phyloP scores from a whole-genome alignment of 2,329 filamentous ascomycete genomes.

The Hypoxylon sp. region DNA sequence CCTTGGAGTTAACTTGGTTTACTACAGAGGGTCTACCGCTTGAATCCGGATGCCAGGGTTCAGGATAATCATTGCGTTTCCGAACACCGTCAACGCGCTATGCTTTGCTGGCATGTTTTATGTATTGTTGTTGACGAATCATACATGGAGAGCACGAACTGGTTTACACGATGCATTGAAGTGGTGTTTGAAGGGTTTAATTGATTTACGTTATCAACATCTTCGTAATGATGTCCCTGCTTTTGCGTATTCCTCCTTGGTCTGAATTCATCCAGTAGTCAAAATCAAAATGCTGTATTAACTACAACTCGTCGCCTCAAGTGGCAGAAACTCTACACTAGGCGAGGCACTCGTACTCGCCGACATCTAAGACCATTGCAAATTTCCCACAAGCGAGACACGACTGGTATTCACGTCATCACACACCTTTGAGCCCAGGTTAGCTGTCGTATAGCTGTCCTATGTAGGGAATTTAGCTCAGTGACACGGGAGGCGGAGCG shows the following conservation, averaged over 20 bases:
- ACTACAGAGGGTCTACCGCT: slow-evolving; percentile 1
- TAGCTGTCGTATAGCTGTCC: not conserved
- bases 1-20: slow-evolving; percentile 19
- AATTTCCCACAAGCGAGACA: not conserved
- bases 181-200: not conserved
- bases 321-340: too few relatives aligned
- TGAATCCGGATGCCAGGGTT: not conserved
- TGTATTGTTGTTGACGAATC: slow-evolving; percentile 15
- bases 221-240: not conserved
- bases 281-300: too few relatives aligned
- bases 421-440: not conserved
- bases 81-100: not conserved
- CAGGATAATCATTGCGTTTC: slow-evolving; percentile 23
- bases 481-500: too few relatives aligned
- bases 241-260: not conserved
- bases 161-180: slow-evolving; percentile 1
- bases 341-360: not conserved
- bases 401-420: not conserved
- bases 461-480: not conserved
- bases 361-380: not conserved
- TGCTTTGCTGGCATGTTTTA: slow-evolving; percentile 14
- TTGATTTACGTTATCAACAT: not conserved
- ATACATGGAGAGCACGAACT: slow-evolving; percentile 3
- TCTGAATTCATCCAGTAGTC: not conserved
- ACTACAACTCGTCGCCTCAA: too few relatives aligned